Conservation (phyloP, 2,329 filamentous ascomycete species). For the Aquanectria penicillioides region DNA sequence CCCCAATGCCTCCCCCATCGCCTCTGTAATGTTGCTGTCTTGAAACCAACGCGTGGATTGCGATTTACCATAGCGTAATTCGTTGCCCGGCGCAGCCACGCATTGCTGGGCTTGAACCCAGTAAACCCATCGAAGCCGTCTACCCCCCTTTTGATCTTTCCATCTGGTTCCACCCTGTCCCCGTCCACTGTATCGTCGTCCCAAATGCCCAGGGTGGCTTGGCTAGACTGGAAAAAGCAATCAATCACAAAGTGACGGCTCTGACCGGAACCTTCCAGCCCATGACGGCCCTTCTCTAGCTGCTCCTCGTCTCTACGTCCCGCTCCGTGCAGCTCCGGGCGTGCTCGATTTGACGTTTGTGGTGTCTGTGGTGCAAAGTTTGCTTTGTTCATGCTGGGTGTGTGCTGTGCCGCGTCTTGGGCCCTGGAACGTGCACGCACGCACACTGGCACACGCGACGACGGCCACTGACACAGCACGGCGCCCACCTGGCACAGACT, state of each 20-base stretch:
- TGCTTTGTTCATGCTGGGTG: too few species aligned
- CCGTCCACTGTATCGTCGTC: too few species aligned
- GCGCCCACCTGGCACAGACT: too few species aligned
- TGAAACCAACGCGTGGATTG: background rate
- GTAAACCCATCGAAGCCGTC: background rate
- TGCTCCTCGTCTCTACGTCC: background rate
- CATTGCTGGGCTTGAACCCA: background rate
- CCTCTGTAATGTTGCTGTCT: too few species aligned
- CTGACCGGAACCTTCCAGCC: slow-evolving; percentile 4
- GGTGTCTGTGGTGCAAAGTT: too few species aligned
- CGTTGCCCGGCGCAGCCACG: background rate
- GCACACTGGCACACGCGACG: too few species aligned
- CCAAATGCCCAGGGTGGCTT: too few species aligned
- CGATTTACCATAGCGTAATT: slow-evolving; percentile 14
- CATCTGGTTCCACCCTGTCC: slow-evolving; percentile 10
- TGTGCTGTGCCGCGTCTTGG: too few species aligned
- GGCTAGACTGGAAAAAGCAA: slow-evolving; percentile 8
- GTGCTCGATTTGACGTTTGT: background rate
- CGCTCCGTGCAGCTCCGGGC: slow-evolving; percentile 1
- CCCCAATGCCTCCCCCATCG: too few species aligned
- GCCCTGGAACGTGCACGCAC: too few species aligned
- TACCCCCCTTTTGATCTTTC: slow-evolving; percentile 12
- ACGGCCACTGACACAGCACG: too few species aligned
- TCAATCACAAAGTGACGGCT: slow-evolving; percentile 6
- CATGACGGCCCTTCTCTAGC: background rate